phyloP scores from a whole-genome alignment of 352 stramenopile genomes.

The Globisporangium megalacanthum region DNA sequence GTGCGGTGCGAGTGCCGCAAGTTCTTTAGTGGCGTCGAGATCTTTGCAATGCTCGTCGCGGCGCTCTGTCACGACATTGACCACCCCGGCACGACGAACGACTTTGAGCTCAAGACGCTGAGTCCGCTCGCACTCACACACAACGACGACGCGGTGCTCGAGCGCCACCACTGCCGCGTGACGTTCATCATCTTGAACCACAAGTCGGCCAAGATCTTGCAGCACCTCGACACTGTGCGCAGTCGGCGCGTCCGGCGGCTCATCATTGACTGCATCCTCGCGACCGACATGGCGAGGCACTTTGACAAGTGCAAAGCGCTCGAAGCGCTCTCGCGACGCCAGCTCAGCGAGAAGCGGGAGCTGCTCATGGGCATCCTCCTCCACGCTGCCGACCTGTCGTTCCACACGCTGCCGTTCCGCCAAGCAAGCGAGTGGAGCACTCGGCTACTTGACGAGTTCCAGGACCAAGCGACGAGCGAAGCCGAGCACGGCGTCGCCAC shows the following conservation, averaged over 20 bases:
- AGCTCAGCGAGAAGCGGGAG: constrained; percentile 48
- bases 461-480: constrained; percentile 63
- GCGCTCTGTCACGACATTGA: constrained; percentile 80
- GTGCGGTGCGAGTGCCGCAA: constrained; percentile 48
- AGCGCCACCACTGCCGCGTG: constrained; percentile 74
- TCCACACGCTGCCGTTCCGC: constrained; percentile 48
- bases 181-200: constrained; percentile 77
- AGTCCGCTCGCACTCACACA: constrained; percentile 78
- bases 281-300: constrained; percentile 75
- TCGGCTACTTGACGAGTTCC: constrained; percentile 65
- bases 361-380: constrained; percentile 68
- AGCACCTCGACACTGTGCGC: constrained; percentile 43
- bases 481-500: constrained; percentile 40
- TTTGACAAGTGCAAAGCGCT: constrained; percentile 69
- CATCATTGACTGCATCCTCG: constrained; percentile 66
- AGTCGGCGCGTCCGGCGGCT: constrained; percentile 53
- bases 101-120: constrained; percentile 75
- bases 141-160: constrained; percentile 79
- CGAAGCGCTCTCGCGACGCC: constrained; percentile 49
- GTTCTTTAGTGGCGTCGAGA: constrained; percentile 58
- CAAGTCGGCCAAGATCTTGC: constrained; percentile 68
- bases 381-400: constrained; percentile 60
- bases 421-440: constrained; percentile 55
- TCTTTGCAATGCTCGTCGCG: constrained; percentile 68
- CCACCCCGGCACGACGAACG: constrained; percentile 79